Percentiles rank a stretch among this genome's conserved stretches.
These are phyloP conservation scores for Lentinula edodes DNA, from an alignment of 768 basidiomycete species.

Conservation along the genomic window DNA sequence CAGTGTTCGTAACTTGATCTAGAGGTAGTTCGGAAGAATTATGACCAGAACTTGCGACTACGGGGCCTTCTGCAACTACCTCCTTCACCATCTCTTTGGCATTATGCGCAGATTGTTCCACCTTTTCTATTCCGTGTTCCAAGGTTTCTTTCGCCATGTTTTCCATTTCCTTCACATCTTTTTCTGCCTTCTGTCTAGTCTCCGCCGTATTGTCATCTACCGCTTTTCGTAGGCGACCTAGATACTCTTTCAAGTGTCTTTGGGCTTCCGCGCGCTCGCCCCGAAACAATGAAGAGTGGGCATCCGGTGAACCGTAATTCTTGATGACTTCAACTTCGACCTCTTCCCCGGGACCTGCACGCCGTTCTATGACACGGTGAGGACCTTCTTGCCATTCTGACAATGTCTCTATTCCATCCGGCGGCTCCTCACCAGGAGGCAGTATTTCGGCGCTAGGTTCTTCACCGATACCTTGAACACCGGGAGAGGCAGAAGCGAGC, in stretches of 20 bases:
- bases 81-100: background rate
- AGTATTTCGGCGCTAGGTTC: constrained; percentile 6
- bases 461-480: background rate
- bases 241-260: constrained; percentile 25
- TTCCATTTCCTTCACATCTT: constrained; percentile 12
- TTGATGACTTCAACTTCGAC: constrained; percentile 62
- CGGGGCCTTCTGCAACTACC: constrained; percentile 4
- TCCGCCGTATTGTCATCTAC: constrained; percentile 17
- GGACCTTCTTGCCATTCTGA: constrained; percentile 71
- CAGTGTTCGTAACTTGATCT: constrained; percentile 7
- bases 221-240: constrained; percentile 19
- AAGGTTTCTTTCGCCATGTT: constrained; percentile 12
- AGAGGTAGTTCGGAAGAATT: background rate
- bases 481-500: background rate
- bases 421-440: constrained; percentile 30
- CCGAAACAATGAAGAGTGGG: constrained; percentile 14
- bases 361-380: constrained; percentile 60
- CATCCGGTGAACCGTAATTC: constrained; percentile 24
- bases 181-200: constrained; percentile 20
- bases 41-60: background rate
- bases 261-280: constrained; percentile 16
- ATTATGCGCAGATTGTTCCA: background rate
- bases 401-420: constrained; percentile 37
- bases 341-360: constrained; percentile 56
- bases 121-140: background rate